These are phyloP conservation scores for Huiozyma naganishii DNA, from an alignment of 805 yeast species.

Conservation along the genomic window DNA sequence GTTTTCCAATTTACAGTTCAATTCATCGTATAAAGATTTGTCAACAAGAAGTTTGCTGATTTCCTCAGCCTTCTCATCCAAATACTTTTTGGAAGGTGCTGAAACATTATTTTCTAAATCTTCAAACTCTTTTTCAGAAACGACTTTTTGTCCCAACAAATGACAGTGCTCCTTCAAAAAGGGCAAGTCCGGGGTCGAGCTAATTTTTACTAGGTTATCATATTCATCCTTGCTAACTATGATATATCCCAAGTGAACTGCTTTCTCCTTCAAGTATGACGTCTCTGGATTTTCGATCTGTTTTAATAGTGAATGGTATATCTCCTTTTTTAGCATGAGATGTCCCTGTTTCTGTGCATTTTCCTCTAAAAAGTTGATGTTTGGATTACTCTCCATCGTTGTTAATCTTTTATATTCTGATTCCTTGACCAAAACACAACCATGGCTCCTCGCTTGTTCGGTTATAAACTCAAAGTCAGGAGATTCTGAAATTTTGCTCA, in stretches of 20 bases:
- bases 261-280: slow-evolving; percentile 9
- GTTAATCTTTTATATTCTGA: neutral
- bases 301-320: neutral
- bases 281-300: slow-evolving; percentile 14
- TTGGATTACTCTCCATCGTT: neutral
- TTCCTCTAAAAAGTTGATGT: neutral
- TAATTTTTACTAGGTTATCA: neutral
- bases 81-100: neutral
- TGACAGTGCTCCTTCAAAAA: neutral
- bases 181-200: slow-evolving; percentile 3
- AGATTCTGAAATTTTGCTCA: neutral
- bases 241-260: neutral
- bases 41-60: neutral
- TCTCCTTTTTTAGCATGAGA: neutral
- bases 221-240: neutral
- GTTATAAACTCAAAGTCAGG: slow-evolving; percentile 11
- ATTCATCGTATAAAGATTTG: neutral
- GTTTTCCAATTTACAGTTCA: too few relatives aligned
- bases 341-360: neutral
- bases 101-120: neutral
- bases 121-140: neutral
- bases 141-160: neutral
- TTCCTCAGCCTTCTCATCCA: neutral
- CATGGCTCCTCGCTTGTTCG: neutral
- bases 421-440: neutral